These are phyloP conservation scores for Elsinoe fawcettii DNA, from an alignment of 2,329 filamentous ascomycete species.

Conservation along the genomic window DNA sequence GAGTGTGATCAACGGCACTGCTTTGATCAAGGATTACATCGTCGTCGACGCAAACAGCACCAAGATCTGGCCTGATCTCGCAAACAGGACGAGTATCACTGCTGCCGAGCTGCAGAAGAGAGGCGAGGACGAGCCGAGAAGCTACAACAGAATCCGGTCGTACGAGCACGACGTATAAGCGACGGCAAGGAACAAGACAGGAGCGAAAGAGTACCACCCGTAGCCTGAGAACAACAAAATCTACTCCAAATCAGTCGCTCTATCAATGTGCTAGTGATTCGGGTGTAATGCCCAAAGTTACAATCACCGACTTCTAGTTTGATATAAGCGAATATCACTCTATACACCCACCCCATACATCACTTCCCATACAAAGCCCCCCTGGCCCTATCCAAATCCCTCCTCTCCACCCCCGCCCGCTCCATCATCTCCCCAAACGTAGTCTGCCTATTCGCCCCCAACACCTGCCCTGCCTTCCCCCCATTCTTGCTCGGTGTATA, in stretches of 20 bases:
- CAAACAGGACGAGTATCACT: not conserved
- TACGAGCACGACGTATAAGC: not conserved
- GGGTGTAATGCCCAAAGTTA: too few species aligned
- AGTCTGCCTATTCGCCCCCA: not conserved
- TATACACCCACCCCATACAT: not conserved
- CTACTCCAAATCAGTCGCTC: too few species aligned
- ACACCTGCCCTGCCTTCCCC: not conserved
- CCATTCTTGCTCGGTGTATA: constrained; percentile 6
- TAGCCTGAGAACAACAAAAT: too few species aligned
- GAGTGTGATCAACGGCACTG: constrained; percentile 25
- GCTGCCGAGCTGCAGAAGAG: not conserved
- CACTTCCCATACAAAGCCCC: not conserved
- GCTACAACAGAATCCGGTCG: not conserved
- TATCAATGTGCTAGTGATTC: too few species aligned
- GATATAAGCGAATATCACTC: too few species aligned
- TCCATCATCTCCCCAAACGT: constrained; percentile 14
- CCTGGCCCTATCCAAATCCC: constrained; percentile 4
- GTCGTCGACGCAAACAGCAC: constrained; percentile 21
- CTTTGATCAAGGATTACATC: constrained; percentile 27
- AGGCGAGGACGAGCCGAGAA: not conserved
- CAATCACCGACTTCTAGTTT: too few species aligned
- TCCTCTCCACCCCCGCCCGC: constrained; percentile 7
- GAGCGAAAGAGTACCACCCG: too few species aligned
- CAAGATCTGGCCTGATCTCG: constrained; percentile 2
- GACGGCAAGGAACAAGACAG: too few species aligned